Evolutionary conservation across 1,284 basidiomycete species (phyloP), one percentile per base, ranked within the genome.

Genomic region (Microbotryomycetes sp.): DNA sequence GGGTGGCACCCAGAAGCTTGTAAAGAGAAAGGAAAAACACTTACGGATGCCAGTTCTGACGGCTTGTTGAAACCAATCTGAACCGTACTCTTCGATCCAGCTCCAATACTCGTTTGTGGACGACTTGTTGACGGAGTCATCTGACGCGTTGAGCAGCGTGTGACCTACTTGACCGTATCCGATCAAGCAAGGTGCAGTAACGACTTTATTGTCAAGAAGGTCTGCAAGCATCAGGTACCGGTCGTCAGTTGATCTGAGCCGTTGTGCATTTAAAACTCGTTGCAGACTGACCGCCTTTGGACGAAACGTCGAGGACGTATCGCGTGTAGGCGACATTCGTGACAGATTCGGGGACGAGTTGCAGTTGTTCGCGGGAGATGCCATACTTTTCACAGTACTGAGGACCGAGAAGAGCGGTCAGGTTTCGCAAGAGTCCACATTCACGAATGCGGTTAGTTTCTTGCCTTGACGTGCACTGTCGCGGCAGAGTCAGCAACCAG

Each of bases 111-210:
- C 81, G 71, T 92, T 92, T 1, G 80, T 81, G 5, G 85, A 81
- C 54, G 83, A 73, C 41, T 78, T 75, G 2, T 86, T 82, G 79
- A 79, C 74, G 1, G 61, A 55, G 15, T 81, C 74, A 81, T 81
- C 51, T 88, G 77, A 28, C 27, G 50, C 45, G 4, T 35, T 47
- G 6, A 60, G 86, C 83, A 93, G 61, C 54, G 71, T 68, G 46
- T 89, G 77, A 0, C 91, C 93, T 0, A 94, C 89, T 74, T 96
- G 89, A n/a, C 91, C 93, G 72, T 97, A 97, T 0, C 93, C 93
- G 0, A 96, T 77, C 15, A 96, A 79, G 74, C 93, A 97, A 4
- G 89, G 86, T 18, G 87, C 83, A 2, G 93, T 81, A 0, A 89
- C 88, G 73, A 96, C 85, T 24, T 88, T 76, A 13, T 93, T 77